Conservation (phyloP, 2,329 filamentous ascomycete genomes). For the Capronia coronata region DNA sequence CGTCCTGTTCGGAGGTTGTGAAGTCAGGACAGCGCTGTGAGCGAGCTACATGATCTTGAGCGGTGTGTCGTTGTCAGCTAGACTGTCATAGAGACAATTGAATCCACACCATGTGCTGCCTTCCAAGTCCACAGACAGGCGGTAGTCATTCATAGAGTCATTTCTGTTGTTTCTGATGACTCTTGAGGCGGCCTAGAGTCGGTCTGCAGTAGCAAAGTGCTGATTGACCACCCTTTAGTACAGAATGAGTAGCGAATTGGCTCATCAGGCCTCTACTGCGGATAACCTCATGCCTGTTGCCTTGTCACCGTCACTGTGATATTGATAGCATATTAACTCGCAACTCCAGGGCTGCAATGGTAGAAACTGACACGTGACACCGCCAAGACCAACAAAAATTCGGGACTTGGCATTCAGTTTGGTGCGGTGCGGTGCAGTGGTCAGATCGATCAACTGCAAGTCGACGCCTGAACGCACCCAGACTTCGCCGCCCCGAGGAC, state of each 20-base stretch:
- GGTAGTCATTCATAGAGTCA: too few species aligned
- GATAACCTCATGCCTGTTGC: too few species aligned
- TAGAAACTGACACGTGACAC: neutral
- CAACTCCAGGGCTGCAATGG: too few species aligned
- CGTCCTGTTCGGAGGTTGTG: neutral
- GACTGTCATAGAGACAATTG: neutral
- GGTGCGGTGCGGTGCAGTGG: neutral
- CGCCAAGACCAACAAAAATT: neutral
- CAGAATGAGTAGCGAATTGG: too few species aligned
- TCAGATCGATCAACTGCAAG: neutral
- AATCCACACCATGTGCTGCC: neutral
- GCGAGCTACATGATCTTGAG: neutral
- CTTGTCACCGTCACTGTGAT: too few species aligned
- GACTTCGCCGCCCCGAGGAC: neutral
- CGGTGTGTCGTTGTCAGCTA: neutral
- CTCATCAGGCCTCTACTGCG: too few species aligned
- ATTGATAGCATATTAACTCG: too few species aligned
- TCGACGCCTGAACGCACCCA: neutral
- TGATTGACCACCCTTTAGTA: too few species aligned
- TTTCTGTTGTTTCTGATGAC: too few species aligned
- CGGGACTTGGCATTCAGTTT: neutral
- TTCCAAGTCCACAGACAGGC: too few species aligned
- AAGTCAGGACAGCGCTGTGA: neutral
- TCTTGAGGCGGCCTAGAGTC: too few species aligned
- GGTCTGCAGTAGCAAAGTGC: too few species aligned